Percentiles rank a stretch among this genome's conserved stretches.
Evolutionary conservation across 352 stramenopile species (phyloP).

Genomic region (Globisporangium lucens): DNA sequence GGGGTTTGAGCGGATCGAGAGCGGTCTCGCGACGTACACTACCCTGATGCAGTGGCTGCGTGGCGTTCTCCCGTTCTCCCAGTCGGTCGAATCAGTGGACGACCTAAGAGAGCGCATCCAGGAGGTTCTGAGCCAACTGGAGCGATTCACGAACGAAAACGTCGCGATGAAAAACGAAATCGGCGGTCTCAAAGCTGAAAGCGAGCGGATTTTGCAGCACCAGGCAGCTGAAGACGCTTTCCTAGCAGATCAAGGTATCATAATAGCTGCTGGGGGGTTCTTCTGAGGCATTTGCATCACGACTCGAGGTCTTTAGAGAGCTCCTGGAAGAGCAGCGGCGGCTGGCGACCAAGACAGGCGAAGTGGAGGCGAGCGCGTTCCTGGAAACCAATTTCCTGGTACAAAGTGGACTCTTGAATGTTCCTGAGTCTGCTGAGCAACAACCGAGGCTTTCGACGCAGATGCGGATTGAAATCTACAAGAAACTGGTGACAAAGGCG

Average conservation of each 20-base stretch:
- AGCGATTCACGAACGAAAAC: conserved; percentile 22
- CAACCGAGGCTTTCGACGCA: conserved; percentile 12
- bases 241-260: conserved; percentile 20
- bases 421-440: background rate
- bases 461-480: conserved; percentile 30
- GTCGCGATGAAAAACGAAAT: conserved; percentile 16
- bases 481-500: conserved; percentile 15
- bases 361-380: background rate
- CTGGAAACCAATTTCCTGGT: conserved; percentile 12
- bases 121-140: conserved; percentile 28
- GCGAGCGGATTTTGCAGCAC: conserved; percentile 22
- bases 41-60: conserved; percentile 26
- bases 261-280: background rate
- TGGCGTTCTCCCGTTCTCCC: conserved; percentile 28
- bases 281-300: background rate
- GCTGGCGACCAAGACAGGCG: conserved; percentile 11
- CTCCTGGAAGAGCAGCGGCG: conserved; percentile 26
- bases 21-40: conserved; percentile 27
- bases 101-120: conserved; percentile 29
- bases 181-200: conserved; percentile 5
- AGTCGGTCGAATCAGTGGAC: conserved; percentile 22
- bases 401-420: conserved; percentile 13
- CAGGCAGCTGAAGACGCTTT: conserved; percentile 22
- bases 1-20: conserved; percentile 27
- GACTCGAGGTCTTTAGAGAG: conserved; percentile 24